Percentiles rank a stretch among this genome's conserved stretches.
Conservation (phyloP, 345 rosid species). For the thale cress (Arabidopsis thaliana) region TAIR10.1 NC_003075.7:6494501-6495000, state of each 20-base stretch:
- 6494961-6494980: conserved; percentile 71
- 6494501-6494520: no score
- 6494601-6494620: background rate
- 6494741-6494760: background rate
- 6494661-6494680: conserved; percentile 16
- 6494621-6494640: background rate
- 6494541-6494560: no score
- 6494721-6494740: background rate
- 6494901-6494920: conserved; percentile 11
- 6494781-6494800: conserved; percentile 27
- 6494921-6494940: conserved; percentile 17
- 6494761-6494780: conserved; percentile 9
- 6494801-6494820: conserved; percentile 8
- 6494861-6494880: conserved; percentile 19
- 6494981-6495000: conserved; percentile 41
- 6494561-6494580: no score
- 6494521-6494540: no score
- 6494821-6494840: conserved; percentile 3
- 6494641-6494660: background rate
- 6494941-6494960: conserved; percentile 56
- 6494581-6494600: no score
- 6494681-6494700: background rate
- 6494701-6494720: background rate
- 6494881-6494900: background rate
- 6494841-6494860: background rate